Evolutionary conservation across 225 moss, liverwort and hornwort genomes (phyloP), one percentile per base, ranked within the genome.

Genomic region (Marchantia polymorpha): DNA sequence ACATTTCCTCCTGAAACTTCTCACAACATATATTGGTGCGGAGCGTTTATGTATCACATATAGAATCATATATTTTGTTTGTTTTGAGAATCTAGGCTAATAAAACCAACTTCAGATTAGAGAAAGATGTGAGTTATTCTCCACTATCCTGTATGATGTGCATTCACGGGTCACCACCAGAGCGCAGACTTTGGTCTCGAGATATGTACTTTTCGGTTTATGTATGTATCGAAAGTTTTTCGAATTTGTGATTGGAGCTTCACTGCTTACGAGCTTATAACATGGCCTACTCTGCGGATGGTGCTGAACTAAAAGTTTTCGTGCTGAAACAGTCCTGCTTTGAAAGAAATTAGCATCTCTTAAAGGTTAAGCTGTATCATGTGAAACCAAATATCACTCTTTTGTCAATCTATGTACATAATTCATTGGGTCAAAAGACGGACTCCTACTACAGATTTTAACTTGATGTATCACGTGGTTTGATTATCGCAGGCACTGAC

Each of bases 401-500:
- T 12, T 39, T 39, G 39, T 39, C 39, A 39, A 39, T 39, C 39
- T 39, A 39, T 39, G 5, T 39, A 39, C 39, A 20, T 69, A 69
- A 14, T 16, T 69, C 16, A 0, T 39, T 71, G 1, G n/a, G 20
- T 8, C 10, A 50, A 22, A n/a, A n/a, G 10, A n/a, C 10, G 1
- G 23, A 14, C 49, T 8, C 50, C 1, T 0, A 4, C 46, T 9
- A 16, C 30, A 29, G 6, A 16, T 56, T 30, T 23, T 59, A 31
- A 59, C 56, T 29, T 74, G 12, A 27, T 55, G 23, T 70, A 67
- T 4, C 59, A 9, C 49, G 17, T 39, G 50, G 59, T 52, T 67
- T 75, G 19, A 20, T 71, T 52, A 68, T 79, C 54, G 23, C 88
- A 86, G 93, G 90, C 46, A 89, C 91, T 59, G 94, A 91, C 67